A percentile compares a stretch with the other conserved stretches of the same genome.
Evolutionary conservation across 129 eudicot species (phyloP).

Genomic region (Oenanthe sinensis): DNA sequence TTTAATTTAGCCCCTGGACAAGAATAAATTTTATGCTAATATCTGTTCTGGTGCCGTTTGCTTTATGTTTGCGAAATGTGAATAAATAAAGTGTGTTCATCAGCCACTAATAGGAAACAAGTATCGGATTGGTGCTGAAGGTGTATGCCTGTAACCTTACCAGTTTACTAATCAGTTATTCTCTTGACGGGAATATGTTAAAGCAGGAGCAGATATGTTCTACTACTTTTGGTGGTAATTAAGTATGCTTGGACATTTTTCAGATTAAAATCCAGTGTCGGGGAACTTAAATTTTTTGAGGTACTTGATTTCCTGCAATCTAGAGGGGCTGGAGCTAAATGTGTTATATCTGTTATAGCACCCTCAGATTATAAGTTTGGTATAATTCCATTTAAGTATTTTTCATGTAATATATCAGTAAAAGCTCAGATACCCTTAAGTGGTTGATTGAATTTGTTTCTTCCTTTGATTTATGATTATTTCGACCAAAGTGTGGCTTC

Average conservation of each 20-base stretch:
- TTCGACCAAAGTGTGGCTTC: slow-evolving; percentile 37
- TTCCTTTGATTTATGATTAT: slow-evolving; percentile 48
- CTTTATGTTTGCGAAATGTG: not conserved
- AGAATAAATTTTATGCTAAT: not conserved
- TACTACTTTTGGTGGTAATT: not conserved
- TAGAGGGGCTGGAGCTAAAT: slow-evolving; percentile 69
- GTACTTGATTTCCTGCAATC: slow-evolving; percentile 54
- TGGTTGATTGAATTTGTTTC: not conserved
- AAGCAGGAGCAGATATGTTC: not conserved
- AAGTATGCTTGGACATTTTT: slow-evolving; percentile 1
- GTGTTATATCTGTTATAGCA: slow-evolving; percentile 38
- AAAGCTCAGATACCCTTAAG: not conserved
- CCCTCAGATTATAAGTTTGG: slow-evolving; percentile 67
- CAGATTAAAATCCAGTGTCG: slow-evolving; percentile 42
- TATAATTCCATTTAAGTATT: not conserved
- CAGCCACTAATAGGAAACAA: not conserved
- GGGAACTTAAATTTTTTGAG: slow-evolving; percentile 64
- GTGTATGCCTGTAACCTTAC: not conserved
- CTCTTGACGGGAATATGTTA: not conserved
- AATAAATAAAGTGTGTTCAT: not conserved
- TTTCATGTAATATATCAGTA: not conserved
- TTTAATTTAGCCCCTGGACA: not conserved
- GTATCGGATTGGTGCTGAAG: not conserved
- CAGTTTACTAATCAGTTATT: not conserved
- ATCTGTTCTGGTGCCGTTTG: not conserved